These are phyloP conservation scores for Dioscorea dumetorum DNA, from an alignment of 106 monocot species.

Conservation along the genomic window DNA sequence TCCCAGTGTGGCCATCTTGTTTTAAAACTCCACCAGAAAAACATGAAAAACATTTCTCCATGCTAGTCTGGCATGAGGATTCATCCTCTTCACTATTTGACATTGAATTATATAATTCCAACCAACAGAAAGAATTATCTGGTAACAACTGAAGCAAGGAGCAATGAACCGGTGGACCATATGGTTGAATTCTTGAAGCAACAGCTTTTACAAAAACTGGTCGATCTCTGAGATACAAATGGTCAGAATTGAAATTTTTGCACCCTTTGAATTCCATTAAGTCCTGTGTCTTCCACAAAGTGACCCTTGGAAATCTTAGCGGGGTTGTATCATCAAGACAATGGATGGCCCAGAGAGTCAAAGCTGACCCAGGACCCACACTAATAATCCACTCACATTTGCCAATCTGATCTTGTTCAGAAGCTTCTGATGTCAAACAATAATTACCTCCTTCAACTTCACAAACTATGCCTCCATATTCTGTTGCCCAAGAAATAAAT, in stretches of 20 bases:
- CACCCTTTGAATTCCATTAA: conserved; percentile 15
- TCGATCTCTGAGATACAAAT: conserved; percentile 7
- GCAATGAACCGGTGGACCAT: conserved; percentile 59
- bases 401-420: conserved; percentile 36
- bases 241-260: conserved; percentile 3
- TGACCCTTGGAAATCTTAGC: conserved; percentile 72
- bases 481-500: conserved; percentile 70
- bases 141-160: conserved; percentile 71
- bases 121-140: conserved; percentile 56
- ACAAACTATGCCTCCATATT: conserved; percentile 34
- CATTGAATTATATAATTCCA: conserved; percentile 25
- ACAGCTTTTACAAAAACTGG: conserved; percentile 56
- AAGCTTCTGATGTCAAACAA: conserved; percentile 21
- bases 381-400: conserved; percentile 84
- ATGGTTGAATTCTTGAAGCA: conserved; percentile 38
- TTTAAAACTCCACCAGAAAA: conserved; percentile 25
- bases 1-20: conserved; percentile 61
- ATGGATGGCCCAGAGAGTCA: conserved; percentile 81
- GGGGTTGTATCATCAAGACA: conserved; percentile 80
- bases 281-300: conserved; percentile 67
- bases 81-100: conserved; percentile 10
- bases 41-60: conserved; percentile 35
- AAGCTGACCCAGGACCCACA: conserved; percentile 43
- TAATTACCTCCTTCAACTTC: conserved; percentile 21
- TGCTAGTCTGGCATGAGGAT: conserved; percentile 10